These are phyloP conservation scores for Apiospora marii DNA, from an alignment of 2,329 filamentous ascomycete species.

Conservation along the genomic window DNA sequence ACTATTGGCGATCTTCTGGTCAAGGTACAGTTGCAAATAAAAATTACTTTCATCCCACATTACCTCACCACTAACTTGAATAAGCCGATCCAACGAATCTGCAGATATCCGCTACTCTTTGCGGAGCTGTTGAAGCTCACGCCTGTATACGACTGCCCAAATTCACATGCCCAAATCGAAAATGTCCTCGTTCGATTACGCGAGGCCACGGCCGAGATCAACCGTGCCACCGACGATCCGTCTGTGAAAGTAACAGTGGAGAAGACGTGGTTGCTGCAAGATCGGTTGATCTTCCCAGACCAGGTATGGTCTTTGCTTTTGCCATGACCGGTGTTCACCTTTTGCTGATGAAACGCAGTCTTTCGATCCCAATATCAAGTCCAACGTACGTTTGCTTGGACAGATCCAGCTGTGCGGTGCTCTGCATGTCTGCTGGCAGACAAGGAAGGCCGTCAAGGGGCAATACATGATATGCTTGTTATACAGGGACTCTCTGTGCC, in stretches of 20 bases:
- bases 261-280: constrained; percentile 85
- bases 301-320: constrained; percentile 60
- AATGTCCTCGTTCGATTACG: constrained; percentile 75
- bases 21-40: constrained; percentile 66
- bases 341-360: not conserved
- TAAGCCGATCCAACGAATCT: constrained; percentile 90
- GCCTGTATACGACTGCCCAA: constrained; percentile 83
- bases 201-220: constrained; percentile 80
- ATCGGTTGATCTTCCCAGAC: constrained; percentile 77
- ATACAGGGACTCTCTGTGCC: constrained; percentile 81
- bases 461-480: constrained; percentile 86
- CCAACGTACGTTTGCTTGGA: constrained; percentile 73
- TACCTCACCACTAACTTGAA: constrained; percentile 27
- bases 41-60: constrained; percentile 7
- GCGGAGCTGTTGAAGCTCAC: constrained; percentile 84
- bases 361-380: constrained; percentile 61
- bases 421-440: constrained; percentile 84
- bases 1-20: constrained; percentile 88
- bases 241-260: constrained; percentile 74
- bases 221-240: constrained; percentile 81
- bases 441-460: constrained; percentile 71
- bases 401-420: constrained; percentile 83
- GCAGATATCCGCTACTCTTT: constrained; percentile 89
- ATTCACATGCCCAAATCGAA: constrained; percentile 81
- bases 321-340: not conserved